Evolutionary conservation across 106 monocot species (phyloP), one percentile per base, ranked within the genome.

Genomic region (Acorus gramineus): DNA sequence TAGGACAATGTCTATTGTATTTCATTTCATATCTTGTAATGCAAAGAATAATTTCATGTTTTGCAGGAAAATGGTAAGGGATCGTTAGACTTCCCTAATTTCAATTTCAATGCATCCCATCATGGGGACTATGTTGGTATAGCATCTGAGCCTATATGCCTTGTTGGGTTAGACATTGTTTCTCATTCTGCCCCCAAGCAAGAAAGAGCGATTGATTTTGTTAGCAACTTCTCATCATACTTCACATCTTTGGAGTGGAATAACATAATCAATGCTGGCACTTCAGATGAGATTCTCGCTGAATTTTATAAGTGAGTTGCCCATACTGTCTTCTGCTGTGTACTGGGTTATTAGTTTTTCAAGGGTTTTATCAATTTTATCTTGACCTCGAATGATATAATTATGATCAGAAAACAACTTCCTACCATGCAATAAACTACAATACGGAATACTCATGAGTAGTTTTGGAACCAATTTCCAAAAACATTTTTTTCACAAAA

Each of bases 91-190:
- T 66, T 61, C 50, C 75, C 80, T 9, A 61, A 76, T 57, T 84
- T 89, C 73, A 84, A 84, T 63, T 89, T 81, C 73, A 84, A 57
- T 65, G 67, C 64, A 42, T 84, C 81, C 13, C 81, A 89, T 54
- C 73, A 84, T 68, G 88, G 88, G 44, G 68, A 81, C 45, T 89
- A 70, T 71, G 88, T 89, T 46, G 88, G 84, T 52, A 71, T 89
- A 61, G 84, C 72, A 66, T 88, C 80, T 64, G 87, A 88, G 14
- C 80, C 75, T 5, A 43, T 73, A 2, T 84, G 75, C 63, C 55
- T 84, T 60, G 88, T 89, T 48, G 88, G 88, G 56, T 71, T 89
- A 44, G 88, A 89, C 50, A 89, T 89, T 48, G 69, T 84, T 64
- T 76, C 75, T 11, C 28, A 67, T 66, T 49, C 44, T 61, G 65